Percentiles rank a stretch among this genome's conserved stretches.
Evolutionary conservation across 2,329 filamentous ascomycete genomes (phyloP).

Genomic region (Scytalidium lignicola): DNA sequence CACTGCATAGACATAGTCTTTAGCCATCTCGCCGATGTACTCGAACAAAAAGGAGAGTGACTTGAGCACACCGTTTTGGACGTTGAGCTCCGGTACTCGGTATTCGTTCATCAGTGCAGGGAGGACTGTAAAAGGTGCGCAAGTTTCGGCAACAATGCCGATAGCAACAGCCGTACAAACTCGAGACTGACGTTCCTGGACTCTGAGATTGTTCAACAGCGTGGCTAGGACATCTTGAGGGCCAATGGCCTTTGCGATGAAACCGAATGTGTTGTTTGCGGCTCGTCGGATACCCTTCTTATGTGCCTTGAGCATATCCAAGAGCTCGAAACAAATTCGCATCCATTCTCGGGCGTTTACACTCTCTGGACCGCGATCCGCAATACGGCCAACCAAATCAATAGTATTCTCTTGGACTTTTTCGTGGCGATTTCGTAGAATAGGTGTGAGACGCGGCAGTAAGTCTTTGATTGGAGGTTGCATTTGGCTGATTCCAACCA

Average conservation of each 20-base stretch:
- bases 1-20: constrained; percentile 98
- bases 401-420: constrained; percentile 99
- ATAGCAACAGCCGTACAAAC: constrained; percentile 98
- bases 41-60: constrained; percentile 96
- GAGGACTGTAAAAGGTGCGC: constrained; percentile 96
- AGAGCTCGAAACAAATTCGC: constrained; percentile 97
- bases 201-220: constrained; percentile 89
- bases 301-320: constrained; percentile 99
- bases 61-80: constrained; percentile 97
- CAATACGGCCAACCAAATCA: constrained; percentile 94
- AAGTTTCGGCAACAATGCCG: constrained; percentile 97
- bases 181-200: constrained; percentile 95
- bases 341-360: constrained; percentile 99
- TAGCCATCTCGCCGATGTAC: constrained; percentile 99
- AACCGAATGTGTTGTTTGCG: constrained; percentile 99
- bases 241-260: constrained; percentile 98
- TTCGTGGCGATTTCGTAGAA: constrained; percentile 94
- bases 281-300: constrained; percentile 98
- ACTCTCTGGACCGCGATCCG: constrained; percentile 91
- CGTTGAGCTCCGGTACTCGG: constrained; percentile 94
- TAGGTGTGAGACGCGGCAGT: constrained; percentile 91
- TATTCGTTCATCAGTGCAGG: constrained; percentile 99
- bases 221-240: constrained; percentile 96
- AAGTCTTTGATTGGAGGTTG: constrained; percentile 96
- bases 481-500: constrained; percentile 97